Conservation (phyloP, 2,329 filamentous ascomycete genomes). For the Pseudocercospora musae region DNA sequence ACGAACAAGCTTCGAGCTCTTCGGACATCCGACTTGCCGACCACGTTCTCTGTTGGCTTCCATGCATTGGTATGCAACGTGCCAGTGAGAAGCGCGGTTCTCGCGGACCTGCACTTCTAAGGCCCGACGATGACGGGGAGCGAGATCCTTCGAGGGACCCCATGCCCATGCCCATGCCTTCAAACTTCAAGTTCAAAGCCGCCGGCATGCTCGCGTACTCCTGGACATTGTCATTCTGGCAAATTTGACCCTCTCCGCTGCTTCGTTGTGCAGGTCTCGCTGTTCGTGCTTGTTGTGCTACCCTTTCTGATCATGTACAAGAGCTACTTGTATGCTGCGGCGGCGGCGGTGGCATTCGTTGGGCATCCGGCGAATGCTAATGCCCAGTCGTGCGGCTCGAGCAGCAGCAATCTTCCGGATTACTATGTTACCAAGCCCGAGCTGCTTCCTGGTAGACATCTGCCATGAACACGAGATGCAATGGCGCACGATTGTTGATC, state of each 20-base stretch:
- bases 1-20: not conserved
- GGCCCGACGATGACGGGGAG: not conserved
- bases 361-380: constrained; percentile 12
- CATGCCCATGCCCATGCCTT: too few relatives aligned
- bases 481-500: not conserved
- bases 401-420: constrained; percentile 50
- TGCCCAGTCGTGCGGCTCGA: constrained; percentile 17
- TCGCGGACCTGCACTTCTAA: not conserved
- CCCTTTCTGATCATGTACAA: constrained; percentile 35
- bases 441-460: constrained; percentile 41
- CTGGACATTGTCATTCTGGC: not conserved
- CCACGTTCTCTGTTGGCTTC: not conserved
- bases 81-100: not conserved
- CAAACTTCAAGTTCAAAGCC: too few relatives aligned
- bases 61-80: not conserved
- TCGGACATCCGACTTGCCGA: too few relatives aligned
- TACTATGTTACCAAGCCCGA: constrained; percentile 63
- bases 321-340: constrained; percentile 31
- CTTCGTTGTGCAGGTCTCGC: constrained; percentile 21
- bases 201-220: not conserved
- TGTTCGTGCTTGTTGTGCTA: constrained; percentile 28
- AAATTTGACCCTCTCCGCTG: not conserved
- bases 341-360: constrained; percentile 20
- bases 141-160: not conserved
- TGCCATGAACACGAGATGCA: not conserved